phyloP scores from a whole-genome alignment of 805 yeast species.

The Cyberlindnera xishuangbannaensis region DNA sequence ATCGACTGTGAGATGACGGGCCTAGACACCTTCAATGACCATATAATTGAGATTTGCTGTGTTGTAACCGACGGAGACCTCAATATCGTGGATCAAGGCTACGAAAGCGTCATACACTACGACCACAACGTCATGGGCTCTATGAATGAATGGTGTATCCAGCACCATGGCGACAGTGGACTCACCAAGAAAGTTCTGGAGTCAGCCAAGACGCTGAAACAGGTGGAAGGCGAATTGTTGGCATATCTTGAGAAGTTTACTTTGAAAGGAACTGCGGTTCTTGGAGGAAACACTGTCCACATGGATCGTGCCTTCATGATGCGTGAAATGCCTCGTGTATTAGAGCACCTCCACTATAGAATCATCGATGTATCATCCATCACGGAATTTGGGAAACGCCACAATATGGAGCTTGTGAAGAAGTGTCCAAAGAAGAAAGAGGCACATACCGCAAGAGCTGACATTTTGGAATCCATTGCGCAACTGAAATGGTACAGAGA shows the following conservation, averaged over 20 bases:
- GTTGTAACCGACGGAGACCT: slow-evolving; percentile 81
- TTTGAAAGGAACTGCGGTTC: slow-evolving; percentile 52
- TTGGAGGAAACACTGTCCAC: slow-evolving; percentile 92
- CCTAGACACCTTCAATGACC: slow-evolving; percentile 69
- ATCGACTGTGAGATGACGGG: slow-evolving; percentile 99
- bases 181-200: slow-evolving; percentile 64
- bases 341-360: slow-evolving; percentile 59
- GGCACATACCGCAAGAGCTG: slow-evolving; percentile 83
- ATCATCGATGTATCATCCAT: slow-evolving; percentile 86
- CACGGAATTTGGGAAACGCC: slow-evolving; percentile 74
- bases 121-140: slow-evolving; percentile 52
- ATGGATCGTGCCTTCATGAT: slow-evolving; percentile 84
- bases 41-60: slow-evolving; percentile 88
- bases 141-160: slow-evolving; percentile 87
- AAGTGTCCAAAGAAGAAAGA: slow-evolving; percentile 57
- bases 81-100: slow-evolving; percentile 68
- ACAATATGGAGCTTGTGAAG: slow-evolving; percentile 57
- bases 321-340: slow-evolving; percentile 68
- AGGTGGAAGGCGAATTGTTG: slow-evolving; percentile 63
- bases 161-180: slow-evolving; percentile 74
- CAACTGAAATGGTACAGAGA: slow-evolving; percentile 76
- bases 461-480: slow-evolving; percentile 81
- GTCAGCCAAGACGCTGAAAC: slow-evolving; percentile 44
- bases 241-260: slow-evolving; percentile 54
- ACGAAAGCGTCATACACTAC: slow-evolving; percentile 74